Conservation (phyloP, 2,329 filamentous ascomycete species). For the Tolypocladium paradoxum region DNA sequence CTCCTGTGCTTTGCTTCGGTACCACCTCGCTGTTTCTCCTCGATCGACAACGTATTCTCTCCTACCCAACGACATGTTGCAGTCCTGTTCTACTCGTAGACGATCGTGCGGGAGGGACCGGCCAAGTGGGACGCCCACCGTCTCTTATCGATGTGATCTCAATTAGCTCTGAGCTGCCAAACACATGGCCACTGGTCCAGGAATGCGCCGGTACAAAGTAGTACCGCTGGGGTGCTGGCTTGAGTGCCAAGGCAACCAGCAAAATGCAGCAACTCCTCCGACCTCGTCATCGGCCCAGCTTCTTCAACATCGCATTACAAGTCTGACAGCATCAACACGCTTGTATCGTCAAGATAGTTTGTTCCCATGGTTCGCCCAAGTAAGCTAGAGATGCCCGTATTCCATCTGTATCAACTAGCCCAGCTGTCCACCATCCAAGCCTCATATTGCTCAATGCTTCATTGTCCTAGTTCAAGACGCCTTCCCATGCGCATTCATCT, state of each 20-base stretch:
- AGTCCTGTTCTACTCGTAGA: not conserved
- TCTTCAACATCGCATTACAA: not conserved
- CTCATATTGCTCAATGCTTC: constrained; percentile 6
- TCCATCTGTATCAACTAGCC: not conserved
- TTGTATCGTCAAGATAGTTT: not conserved
- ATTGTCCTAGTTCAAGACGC: constrained; percentile 6
- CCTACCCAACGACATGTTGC: too few species aligned
- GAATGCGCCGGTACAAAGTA: not conserved
- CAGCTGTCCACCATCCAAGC: constrained; percentile 3
- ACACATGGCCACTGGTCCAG: not conserved
- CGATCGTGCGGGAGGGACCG: not conserved
- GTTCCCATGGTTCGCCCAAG: constrained; percentile 2
- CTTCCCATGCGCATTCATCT: constrained; percentile 10
- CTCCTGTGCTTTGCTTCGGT: not conserved
- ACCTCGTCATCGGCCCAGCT: not conserved
- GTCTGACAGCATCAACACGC: not conserved
- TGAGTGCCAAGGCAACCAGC: too few species aligned
- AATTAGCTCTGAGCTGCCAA: not conserved
- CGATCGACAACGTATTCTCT: too few species aligned
- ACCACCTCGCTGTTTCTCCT: too few species aligned
- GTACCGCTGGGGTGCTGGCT: too few species aligned
- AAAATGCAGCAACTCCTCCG: too few species aligned
- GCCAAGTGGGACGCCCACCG: not conserved
- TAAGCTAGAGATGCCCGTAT: constrained; percentile 1
- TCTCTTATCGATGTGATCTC: not conserved